phyloP scores from a whole-genome alignment of 139 green algal genomes.

The Chlorella sp. region DNA sequence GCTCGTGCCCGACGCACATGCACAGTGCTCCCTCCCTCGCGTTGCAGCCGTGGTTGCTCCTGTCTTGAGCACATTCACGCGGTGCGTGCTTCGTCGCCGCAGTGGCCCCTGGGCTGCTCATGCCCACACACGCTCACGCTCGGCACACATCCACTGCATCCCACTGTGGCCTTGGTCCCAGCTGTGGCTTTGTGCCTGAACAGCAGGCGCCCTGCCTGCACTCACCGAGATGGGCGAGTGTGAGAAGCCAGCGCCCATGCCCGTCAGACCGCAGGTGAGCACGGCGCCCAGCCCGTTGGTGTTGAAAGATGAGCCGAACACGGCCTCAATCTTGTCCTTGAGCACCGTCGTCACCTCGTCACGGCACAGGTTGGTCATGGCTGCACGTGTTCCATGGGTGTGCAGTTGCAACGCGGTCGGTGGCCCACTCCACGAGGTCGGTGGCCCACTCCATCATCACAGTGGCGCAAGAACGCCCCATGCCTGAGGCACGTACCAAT shows the following conservation, averaged over 20 bases:
- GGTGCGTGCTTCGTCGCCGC: too few relatives aligned
- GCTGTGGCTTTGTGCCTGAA: neutral
- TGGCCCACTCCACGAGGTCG: too few relatives aligned
- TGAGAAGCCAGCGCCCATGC: conserved; percentile 51
- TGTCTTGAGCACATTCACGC: too few relatives aligned
- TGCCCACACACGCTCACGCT: too few relatives aligned
- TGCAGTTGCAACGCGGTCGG: conserved; percentile 54
- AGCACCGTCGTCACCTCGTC: conserved; percentile 77
- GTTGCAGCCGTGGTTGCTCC: too few relatives aligned
- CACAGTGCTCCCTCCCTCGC: too few relatives aligned
- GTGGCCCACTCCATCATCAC: too few relatives aligned
- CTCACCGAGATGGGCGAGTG: conserved; percentile 38
- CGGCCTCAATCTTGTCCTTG: conserved; percentile 69
- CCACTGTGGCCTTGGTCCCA: neutral
- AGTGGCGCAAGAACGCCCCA: too few relatives aligned
- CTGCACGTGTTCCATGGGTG: conserved; percentile 58
- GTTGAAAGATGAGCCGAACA: conserved; percentile 72
- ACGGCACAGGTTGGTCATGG: conserved; percentile 82
- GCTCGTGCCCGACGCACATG: too few relatives aligned
- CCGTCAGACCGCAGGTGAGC: conserved; percentile 77
- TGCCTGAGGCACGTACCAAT: conserved; percentile 42
- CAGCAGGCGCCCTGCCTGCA: too few relatives aligned
- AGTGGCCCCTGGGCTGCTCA: too few relatives aligned
- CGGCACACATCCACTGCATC: neutral
- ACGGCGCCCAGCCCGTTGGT: conserved; percentile 79